Percentiles rank a stretch among this genome's conserved stretches.
Conservation (phyloP, 208 protist species). For the Trypanosoma congolense region DNA sequence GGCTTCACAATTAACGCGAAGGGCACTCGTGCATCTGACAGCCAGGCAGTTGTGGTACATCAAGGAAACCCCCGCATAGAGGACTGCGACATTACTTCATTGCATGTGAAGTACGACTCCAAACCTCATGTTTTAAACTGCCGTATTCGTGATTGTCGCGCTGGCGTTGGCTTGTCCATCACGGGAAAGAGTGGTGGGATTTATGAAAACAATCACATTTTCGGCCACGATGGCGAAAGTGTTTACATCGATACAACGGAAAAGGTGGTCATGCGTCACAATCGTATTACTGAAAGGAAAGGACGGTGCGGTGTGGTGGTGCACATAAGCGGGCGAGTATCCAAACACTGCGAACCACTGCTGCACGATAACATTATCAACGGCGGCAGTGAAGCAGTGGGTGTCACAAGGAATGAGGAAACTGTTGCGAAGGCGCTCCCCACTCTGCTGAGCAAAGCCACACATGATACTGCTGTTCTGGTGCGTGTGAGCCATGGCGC, state of each 20-base stretch:
- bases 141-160: constrained; percentile 27
- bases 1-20: constrained; percentile 24
- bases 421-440: constrained; percentile 9
- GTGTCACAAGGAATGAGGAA: constrained; percentile 20
- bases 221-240: constrained; percentile 31
- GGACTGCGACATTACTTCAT: constrained; percentile 33
- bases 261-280: constrained; percentile 23
- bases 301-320: constrained; percentile 16
- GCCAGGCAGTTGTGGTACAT: constrained; percentile 30
- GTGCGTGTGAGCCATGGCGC: constrained; percentile 25
- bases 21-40: constrained; percentile 26
- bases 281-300: constrained; percentile 30
- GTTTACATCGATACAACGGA: constrained; percentile 27
- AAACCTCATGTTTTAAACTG: constrained; percentile 28
- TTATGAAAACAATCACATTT: constrained; percentile 37
- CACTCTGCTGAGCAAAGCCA: constrained; percentile 13
- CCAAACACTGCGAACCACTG: constrained; percentile 10
- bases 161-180: constrained; percentile 28
- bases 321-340: constrained; percentile 24
- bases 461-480: constrained; percentile 15
- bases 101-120: constrained; percentile 33
- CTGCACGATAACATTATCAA: constrained; percentile 43
- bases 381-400: constrained; percentile 18
- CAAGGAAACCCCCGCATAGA: constrained; percentile 29
- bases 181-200: constrained; percentile 27